Percentiles rank a stretch among this genome's conserved stretches.
Conservation (phyloP, 2,329 filamentous ascomycete species). For the Alternaria atra region DNA sequence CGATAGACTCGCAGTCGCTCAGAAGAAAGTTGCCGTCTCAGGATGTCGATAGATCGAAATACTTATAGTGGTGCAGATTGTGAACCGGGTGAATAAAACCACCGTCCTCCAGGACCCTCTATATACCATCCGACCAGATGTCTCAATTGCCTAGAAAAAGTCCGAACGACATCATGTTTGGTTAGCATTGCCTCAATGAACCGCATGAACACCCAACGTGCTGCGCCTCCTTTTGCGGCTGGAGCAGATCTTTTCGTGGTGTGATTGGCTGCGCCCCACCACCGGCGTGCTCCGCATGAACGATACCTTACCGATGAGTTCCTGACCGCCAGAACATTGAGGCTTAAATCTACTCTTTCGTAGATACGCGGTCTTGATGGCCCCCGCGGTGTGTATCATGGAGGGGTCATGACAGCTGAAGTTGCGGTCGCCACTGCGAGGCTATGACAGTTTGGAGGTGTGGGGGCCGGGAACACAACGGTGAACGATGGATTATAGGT, state of each 20-base stretch:
- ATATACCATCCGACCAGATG: constrained; percentile 22
- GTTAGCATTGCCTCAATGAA: constrained; percentile 14
- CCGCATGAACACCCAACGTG: constrained; percentile 7
- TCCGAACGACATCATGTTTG: constrained; percentile 8
- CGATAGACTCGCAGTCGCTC: not conserved
- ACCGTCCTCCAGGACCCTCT: constrained; percentile 10
- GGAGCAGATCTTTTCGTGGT: constrained; percentile 7
- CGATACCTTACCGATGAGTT: constrained; percentile 17
- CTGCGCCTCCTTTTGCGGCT: constrained; percentile 23
- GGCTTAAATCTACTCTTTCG: constrained; percentile 10
- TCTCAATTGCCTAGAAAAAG: constrained; percentile 23
- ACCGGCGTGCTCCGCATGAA: constrained; percentile 16
- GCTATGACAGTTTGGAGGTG: constrained; percentile 22
- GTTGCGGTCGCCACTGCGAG: constrained; percentile 23
- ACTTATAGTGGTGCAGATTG: constrained; percentile 13
- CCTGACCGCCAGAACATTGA: constrained; percentile 18
- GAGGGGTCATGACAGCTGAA: constrained; percentile 27
- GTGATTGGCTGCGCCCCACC: constrained; percentile 21
- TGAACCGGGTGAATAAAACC: constrained; percentile 1
- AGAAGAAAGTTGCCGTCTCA: constrained; percentile 2
- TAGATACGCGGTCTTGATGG: constrained; percentile 14
- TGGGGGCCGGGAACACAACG: constrained; percentile 22
- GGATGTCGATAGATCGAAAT: not conserved
- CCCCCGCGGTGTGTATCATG: constrained; percentile 11
- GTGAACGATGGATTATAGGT: constrained; percentile 1